These are phyloP conservation scores for Backusella macrospora DNA, from an alignment of 192 early-diverging fungal genomes.

Conservation along the genomic window DNA sequence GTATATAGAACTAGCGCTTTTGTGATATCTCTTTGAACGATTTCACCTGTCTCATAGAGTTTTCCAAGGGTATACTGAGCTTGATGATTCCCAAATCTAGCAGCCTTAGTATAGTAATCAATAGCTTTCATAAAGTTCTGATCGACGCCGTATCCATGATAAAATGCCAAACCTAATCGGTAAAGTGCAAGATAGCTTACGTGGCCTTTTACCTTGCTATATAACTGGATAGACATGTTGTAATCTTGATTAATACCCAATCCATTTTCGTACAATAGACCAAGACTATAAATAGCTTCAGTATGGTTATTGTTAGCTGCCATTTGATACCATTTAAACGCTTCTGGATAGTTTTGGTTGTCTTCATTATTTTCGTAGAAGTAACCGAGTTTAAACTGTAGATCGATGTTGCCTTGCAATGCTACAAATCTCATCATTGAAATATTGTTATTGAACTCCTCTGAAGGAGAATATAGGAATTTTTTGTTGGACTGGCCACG, in stretches of 20 bases:
- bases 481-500: neutral
- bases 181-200: neutral
- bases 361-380: neutral
- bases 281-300: neutral
- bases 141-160: neutral
- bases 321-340: neutral
- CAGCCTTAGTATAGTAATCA: neutral
- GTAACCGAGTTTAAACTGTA: neutral
- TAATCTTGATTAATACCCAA: neutral
- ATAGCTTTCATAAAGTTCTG: neutral
- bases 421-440: neutral
- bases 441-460: neutral
- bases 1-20: neutral
- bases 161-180: neutral
- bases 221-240: neutral
- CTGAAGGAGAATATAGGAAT: neutral
- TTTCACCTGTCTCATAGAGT: neutral
- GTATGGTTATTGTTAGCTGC: neutral
- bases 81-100: neutral
- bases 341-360: neutral
- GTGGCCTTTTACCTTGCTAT: neutral
- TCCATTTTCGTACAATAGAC: neutral
- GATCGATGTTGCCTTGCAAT: neutral
- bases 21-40: neutral
- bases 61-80: neutral